These are phyloP conservation scores for Vicia sativa DNA, from an alignment of 306 rosid genomes.

Conservation along the genomic window DNA sequence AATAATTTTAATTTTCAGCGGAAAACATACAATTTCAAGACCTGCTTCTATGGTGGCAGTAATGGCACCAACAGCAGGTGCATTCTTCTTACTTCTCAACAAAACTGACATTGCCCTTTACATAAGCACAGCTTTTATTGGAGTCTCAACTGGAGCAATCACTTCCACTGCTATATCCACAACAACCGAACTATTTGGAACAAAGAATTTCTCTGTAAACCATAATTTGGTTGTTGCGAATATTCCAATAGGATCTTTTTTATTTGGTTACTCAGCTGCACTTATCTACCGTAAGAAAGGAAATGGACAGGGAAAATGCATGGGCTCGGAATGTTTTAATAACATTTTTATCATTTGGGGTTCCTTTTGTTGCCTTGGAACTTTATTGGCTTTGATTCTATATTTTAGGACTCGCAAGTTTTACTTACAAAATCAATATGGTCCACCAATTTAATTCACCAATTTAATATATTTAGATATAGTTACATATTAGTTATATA, in stretches of 20 bases:
- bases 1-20: constrained; percentile 44
- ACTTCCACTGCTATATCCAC: constrained; percentile 69
- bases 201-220: constrained; percentile 67
- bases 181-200: constrained; percentile 80
- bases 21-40: constrained; percentile 54
- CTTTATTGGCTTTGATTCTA: constrained; percentile 55
- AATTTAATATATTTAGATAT: no score
- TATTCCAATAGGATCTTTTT: constrained; percentile 75
- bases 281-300: constrained; percentile 53
- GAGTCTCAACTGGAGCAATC: constrained; percentile 78
- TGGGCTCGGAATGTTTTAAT: constrained; percentile 69
- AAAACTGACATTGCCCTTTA: constrained; percentile 46
- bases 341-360: constrained; percentile 73
- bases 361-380: constrained; percentile 57
- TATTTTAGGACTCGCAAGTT: constrained; percentile 62
- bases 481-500: no score
- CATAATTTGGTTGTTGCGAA: constrained; percentile 84
- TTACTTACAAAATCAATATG: constrained; percentile 44
- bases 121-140: constrained; percentile 68
- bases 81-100: constrained; percentile 64
- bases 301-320: constrained; percentile 53
- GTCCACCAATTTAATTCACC: no score
- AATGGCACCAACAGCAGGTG: constrained; percentile 59
- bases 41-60: constrained; percentile 48
- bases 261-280: constrained; percentile 64